Percentiles rank a stretch among this genome's conserved stretches.
Evolutionary conservation across 2,329 filamentous ascomycete genomes (phyloP).

Genomic region (Aspergillus pseudonomiae): DNA sequence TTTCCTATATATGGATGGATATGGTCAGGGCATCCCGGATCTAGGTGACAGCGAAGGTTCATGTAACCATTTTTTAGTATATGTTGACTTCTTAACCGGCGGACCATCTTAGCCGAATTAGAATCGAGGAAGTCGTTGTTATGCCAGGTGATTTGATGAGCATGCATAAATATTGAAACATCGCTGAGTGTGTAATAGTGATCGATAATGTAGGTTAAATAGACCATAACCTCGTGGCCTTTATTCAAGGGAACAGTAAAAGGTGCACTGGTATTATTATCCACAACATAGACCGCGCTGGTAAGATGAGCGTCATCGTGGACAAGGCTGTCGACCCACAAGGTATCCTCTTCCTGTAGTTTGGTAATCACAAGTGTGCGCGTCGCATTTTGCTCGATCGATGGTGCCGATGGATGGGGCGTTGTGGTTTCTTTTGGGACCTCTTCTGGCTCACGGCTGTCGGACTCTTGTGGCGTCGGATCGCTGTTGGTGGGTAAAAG

Average conservation of each 20-base stretch:
- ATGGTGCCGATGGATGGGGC: neutral
- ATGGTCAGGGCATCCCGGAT: conserved; percentile 55
- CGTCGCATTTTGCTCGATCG: neutral
- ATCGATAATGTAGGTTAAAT: conserved; percentile 60
- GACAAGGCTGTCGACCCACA: conserved; percentile 8
- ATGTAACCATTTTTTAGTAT: conserved; percentile 52
- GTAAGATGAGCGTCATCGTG: conserved; percentile 1
- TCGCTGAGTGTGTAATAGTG: conserved; percentile 56
- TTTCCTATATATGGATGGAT: conserved; percentile 36
- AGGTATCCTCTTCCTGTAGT: conserved; percentile 10
- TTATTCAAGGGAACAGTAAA: conserved; percentile 53
- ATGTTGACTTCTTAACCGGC: conserved; percentile 45
- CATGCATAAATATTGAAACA: conserved; percentile 55
- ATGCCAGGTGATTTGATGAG: conserved; percentile 53
- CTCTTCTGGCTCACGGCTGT: neutral
- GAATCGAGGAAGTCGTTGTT: conserved; percentile 51
- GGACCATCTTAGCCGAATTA: conserved; percentile 47
- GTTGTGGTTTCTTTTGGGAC: neutral
- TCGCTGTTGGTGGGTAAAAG: neutral
- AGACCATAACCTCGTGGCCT: conserved; percentile 57
- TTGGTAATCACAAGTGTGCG: conserved; percentile 11
- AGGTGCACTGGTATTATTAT: conserved; percentile 43
- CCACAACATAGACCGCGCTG: conserved; percentile 47
- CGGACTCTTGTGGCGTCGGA: neutral
- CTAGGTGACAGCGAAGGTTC: conserved; percentile 55